phyloP scores from a whole-genome alignment of 805 yeast genomes.

The Priceomyces medius region DNA sequence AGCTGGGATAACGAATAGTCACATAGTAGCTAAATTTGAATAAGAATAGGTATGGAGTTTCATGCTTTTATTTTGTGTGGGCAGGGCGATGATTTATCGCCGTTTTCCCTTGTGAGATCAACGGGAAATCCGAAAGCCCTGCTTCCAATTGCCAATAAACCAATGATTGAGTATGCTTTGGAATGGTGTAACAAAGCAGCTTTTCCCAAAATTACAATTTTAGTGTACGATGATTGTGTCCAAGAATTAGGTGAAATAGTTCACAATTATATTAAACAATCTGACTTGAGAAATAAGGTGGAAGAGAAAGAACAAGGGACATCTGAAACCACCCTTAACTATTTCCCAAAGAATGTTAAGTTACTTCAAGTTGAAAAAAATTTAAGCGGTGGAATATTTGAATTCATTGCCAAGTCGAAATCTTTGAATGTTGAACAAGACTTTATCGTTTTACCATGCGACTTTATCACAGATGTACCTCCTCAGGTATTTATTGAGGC shows the following conservation, averaged over 20 bases:
- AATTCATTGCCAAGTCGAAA: slow-evolving; percentile 44
- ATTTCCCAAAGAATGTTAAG: slow-evolving; percentile 21
- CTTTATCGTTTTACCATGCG: slow-evolving; percentile 89
- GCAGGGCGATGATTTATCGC: slow-evolving; percentile 68
- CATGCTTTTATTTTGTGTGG: slow-evolving; percentile 93
- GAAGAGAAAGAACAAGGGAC: slow-evolving; percentile 13
- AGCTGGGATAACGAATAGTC: not conserved
- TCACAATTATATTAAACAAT: slow-evolving; percentile 44
- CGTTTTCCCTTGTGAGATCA: slow-evolving; percentile 62
- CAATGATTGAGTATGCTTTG: slow-evolving; percentile 82
- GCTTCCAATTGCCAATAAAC: slow-evolving; percentile 84
- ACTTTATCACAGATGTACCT: slow-evolving; percentile 87
- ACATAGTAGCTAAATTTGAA: slow-evolving; percentile 1
- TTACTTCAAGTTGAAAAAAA: slow-evolving; percentile 26
- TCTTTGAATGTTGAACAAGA: slow-evolving; percentile 31
- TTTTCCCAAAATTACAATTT: slow-evolving; percentile 67
- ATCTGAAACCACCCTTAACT: slow-evolving; percentile 13
- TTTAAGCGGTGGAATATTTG: slow-evolving; percentile 63
- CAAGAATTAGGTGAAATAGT: slow-evolving; percentile 51
- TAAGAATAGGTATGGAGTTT: slow-evolving; percentile 64
- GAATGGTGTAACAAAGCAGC: slow-evolving; percentile 92
- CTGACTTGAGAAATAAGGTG: slow-evolving; percentile 11
- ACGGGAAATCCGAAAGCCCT: slow-evolving; percentile 80
- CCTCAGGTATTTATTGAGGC: slow-evolving; percentile 86
- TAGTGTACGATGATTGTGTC: slow-evolving; percentile 49